These are phyloP conservation scores for Xanthoconium separans DNA, from an alignment of 1,284 basidiomycete genomes.

Conservation along the genomic window DNA sequence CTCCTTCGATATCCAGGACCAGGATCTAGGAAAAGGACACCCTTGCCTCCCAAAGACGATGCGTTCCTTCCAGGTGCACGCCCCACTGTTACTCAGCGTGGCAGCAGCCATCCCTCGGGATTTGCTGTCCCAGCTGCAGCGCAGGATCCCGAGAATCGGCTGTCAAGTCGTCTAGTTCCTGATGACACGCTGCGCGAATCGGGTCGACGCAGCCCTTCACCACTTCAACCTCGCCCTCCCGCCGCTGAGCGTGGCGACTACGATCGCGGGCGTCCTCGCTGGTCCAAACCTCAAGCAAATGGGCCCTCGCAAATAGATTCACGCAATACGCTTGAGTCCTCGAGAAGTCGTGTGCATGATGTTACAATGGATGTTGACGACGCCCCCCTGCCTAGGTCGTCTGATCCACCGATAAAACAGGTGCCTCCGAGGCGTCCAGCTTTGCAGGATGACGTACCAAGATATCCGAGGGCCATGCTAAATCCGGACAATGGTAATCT, in stretches of 20 bases:
- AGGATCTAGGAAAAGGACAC: conserved; percentile 33
- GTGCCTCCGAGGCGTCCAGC: conserved; percentile 13
- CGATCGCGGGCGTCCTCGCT: conserved; percentile 18
- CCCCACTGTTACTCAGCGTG: conserved; percentile 14
- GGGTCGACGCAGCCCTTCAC: conserved; percentile 14
- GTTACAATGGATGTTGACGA: conserved; percentile 32
- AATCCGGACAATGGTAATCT: conserved; percentile 24
- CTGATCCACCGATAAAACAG: conserved; percentile 22
- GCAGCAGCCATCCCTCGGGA: conserved; percentile 6
- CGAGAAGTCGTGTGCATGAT: conserved; percentile 24
- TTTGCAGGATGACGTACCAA: conserved; percentile 33
- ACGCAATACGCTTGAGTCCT: conserved; percentile 18
- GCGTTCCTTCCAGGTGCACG: conserved; percentile 33
- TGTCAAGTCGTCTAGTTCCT: not conserved
- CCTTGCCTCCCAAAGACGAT: conserved; percentile 38
- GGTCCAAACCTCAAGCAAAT: conserved; percentile 15
- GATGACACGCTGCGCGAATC: conserved; percentile 8
- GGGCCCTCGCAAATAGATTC: conserved; percentile 16
- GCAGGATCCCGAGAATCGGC: conserved; percentile 6
- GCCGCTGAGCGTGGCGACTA: conserved; percentile 17
- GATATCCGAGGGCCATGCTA: conserved; percentile 42
- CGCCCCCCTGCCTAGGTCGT: conserved; percentile 16
- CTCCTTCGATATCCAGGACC: conserved; percentile 22
- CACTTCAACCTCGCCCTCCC: conserved; percentile 9
- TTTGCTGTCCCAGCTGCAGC: not conserved